Base-by-base conservation (phyloP, 2,329 filamentous ascomycete species). In the Epichloe gansuensis region DNA sequence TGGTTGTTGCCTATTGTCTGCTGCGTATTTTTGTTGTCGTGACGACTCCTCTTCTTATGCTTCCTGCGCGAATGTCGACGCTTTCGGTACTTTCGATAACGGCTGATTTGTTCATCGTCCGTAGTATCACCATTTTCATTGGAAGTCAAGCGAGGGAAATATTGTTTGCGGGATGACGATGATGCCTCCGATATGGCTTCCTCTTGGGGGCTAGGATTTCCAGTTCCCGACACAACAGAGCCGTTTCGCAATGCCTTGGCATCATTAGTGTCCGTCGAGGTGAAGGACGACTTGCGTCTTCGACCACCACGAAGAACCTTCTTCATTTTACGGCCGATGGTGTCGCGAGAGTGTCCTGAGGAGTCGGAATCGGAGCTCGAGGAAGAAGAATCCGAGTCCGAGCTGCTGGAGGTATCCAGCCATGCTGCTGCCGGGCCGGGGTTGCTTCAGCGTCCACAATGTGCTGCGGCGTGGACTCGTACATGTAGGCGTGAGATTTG, bases 361-460 rank as follows among this genome's bases (percentile, higher is more conserved):
- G 76, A 76, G 55, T 87, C 86, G 0, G 85, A 87, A 58, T 91
- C 86, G 13, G 81, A 82, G 5, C 81, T 82, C 0, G 79, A 83
- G 0, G 78, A 82, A 12, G 78, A 82, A 11, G 77, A 76, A 43
- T 51, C 48, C 53, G 71, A 74, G 50, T 71, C 70, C 34, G 79
- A 75, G 1, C 75, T 78, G 58, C 73, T 77, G 3, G 84, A 87
- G 0, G 82, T 82, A 57, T 93, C 86, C 62, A 95, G 78, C 69
- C 91, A 88, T 35, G 86, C 86, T 17, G 86, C 86, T 12, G 91
- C 78, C 1, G 93, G 84, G 57, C 91, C 91, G 23, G 91, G 91
- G 88, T 85, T 0, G 88, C 84, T 65, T 95, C 91, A 61, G 93
- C 89, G 60, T 96, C 91, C 57, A 96, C 93, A 55, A 94, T 86